Base-by-base conservation (phyloP, 148 eudicot species). In the Spergularia bocconei region DNA sequence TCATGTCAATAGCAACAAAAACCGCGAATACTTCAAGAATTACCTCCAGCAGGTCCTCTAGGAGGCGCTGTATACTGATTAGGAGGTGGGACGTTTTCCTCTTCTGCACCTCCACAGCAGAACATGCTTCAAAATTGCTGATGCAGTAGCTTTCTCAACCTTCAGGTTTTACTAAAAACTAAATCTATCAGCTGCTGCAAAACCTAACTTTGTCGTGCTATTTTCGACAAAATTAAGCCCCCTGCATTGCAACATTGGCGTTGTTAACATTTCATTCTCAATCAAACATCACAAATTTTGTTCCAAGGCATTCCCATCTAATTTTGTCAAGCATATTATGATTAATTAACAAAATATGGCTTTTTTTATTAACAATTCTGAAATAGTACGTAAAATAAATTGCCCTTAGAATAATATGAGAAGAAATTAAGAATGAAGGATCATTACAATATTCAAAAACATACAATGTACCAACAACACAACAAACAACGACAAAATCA, bases 71-170 rank as follows among this genome's bases (percentile, higher is more conserved):
- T 77, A 72, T 72, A 73, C 63, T 87, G 88, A 72, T 87, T 84
- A 61, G 89, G 82, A 71, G 92, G 91, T 13, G 96, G 96, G 11
- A 56, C 44, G 65, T 59, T 71, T 77, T 88, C 96, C 82, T 91
- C 96, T 79, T 91, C 92, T 79, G 83, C 84, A 65, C 89, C 96
- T 79, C 96, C 91, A 72, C 96, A 91, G 78, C 96, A 91, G 82
- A 84, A 85, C 96, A 91, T 91, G 70, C 70, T 80, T 87, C 80
- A 72, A 79, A 79, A 74, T 82, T 66, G 70, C 78, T 65, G 79
- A 74, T 78, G 71, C 79, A 78, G 70, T 25, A 65, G 21, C 77
- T 38, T 68, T 54, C 69, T 57, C 15, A 75, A 59, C 51, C 50
- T 71, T 65, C 16, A 14, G 11, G 53, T 57, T 51, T n/a, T 12